These are phyloP conservation scores for Phytophthora lateralis DNA, from an alignment of 352 stramenopile species.

Conservation along the genomic window DNA sequence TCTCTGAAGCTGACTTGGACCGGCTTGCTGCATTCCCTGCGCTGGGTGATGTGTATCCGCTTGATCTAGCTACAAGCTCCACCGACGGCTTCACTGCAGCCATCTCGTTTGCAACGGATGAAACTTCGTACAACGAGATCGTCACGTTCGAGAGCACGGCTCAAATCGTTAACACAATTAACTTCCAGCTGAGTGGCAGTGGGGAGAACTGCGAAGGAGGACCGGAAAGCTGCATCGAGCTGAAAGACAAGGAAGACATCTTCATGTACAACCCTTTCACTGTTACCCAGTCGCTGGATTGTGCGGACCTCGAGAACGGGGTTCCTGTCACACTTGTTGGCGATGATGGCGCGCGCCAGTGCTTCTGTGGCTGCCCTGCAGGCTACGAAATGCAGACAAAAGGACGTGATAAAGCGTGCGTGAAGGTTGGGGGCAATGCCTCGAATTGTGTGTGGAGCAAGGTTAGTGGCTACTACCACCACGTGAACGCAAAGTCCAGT, in stretches of 20 bases:
- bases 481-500: conserved; percentile 23
- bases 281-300: conserved; percentile 44
- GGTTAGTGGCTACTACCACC: conserved; percentile 28
- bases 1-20: conserved; percentile 27
- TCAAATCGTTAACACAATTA: conserved; percentile 37
- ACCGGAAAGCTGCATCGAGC: conserved; percentile 40
- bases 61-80: conserved; percentile 8
- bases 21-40: conserved; percentile 33
- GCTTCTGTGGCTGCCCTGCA: conserved; percentile 58
- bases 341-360: conserved; percentile 41
- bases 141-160: conserved; percentile 30
- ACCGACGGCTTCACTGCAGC: conserved; percentile 28
- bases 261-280: conserved; percentile 73
- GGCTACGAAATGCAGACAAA: conserved; percentile 41
- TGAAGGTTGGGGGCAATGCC: conserved; percentile 17
- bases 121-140: conserved; percentile 42
- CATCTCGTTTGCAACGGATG: conserved; percentile 47
- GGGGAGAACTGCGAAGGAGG: conserved; percentile 19
- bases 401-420: conserved; percentile 29
- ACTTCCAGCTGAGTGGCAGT: conserved; percentile 39
- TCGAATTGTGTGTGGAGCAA: conserved; percentile 56
- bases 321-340: conserved; percentile 56
- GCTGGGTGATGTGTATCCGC: conserved; percentile 35
- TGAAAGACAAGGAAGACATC: conserved; percentile 46
- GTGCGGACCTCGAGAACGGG: conserved; percentile 38